A percentile compares a stretch with the other conserved stretches of the same genome.
phyloP scores from a whole-genome alignment of 2,329 filamentous ascomycete species.

The Bipolaris gigantea region DNA sequence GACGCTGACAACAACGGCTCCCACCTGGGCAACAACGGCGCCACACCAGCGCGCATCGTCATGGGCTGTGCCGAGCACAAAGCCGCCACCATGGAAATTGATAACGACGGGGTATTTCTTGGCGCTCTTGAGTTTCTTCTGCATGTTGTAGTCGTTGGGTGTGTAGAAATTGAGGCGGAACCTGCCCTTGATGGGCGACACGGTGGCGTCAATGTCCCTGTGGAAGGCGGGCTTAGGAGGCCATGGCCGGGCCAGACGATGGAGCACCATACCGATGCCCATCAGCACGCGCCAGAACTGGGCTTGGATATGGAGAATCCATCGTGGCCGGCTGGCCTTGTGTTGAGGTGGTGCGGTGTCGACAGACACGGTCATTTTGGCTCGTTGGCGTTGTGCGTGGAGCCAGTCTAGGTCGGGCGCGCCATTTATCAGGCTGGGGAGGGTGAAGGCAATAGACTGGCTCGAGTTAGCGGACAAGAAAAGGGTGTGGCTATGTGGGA shows the following conservation, averaged over 20 bases:
- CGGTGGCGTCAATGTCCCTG: slow-evolving; percentile 56
- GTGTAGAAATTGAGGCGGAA: slow-evolving; percentile 65
- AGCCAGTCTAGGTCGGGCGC: slow-evolving; percentile 1
- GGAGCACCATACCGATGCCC: slow-evolving; percentile 69
- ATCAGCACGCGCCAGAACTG: slow-evolving; percentile 68
- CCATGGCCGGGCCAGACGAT: slow-evolving; percentile 62
- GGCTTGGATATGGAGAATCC: slow-evolving; percentile 65
- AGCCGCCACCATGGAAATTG: slow-evolving; percentile 67
- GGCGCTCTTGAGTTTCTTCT: slow-evolving; percentile 46
- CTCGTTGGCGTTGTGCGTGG: not conserved
- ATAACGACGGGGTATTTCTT: slow-evolving; percentile 60
- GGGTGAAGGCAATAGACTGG: slow-evolving; percentile 1
- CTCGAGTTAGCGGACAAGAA: not conserved
- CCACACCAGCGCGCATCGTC: slow-evolving; percentile 65
- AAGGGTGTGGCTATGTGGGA: slow-evolving; percentile 13
- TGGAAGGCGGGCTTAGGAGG: slow-evolving; percentile 64
- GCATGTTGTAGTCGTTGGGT: slow-evolving; percentile 54
- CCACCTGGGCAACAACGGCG: slow-evolving; percentile 57
- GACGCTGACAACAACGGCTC: slow-evolving; percentile 63
- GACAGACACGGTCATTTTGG: slow-evolving; percentile 3
- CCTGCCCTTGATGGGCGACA: slow-evolving; percentile 49
- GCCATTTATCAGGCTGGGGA: slow-evolving; percentile 11
- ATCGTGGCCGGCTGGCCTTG: slow-evolving; percentile 51
- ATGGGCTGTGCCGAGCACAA: slow-evolving; percentile 60
- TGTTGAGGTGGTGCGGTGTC: slow-evolving; percentile 19